Evolutionary conservation across 1,139 yeast genomes (phyloP).

Genomic region (Meyerozyma smithsonii): DNA sequence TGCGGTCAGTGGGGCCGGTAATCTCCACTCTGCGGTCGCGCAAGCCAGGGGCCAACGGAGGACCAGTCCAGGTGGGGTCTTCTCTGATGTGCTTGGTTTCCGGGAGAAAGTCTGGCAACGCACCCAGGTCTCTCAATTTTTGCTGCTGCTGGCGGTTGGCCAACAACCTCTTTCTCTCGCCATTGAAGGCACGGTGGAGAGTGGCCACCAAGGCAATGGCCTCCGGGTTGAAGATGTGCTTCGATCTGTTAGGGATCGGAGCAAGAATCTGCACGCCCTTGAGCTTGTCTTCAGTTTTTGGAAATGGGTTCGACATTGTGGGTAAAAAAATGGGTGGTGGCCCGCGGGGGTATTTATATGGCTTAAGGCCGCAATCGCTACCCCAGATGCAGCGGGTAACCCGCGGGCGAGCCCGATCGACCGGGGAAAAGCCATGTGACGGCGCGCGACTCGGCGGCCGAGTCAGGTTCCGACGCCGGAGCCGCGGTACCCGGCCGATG

Average conservation of each 20-base stretch:
- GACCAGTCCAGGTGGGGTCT: conserved; percentile 76
- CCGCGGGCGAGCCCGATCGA: conserved; percentile 2
- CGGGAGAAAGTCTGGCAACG: conserved; percentile 67
- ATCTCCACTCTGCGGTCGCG: conserved; percentile 78
- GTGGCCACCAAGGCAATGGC: conserved; percentile 72
- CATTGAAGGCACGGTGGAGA: conserved; percentile 67
- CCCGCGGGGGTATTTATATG: not conserved
- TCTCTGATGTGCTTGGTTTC: conserved; percentile 68
- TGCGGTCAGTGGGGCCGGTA: conserved; percentile 88
- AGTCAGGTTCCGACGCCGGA: conserved; percentile 1
- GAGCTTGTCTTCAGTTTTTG: conserved; percentile 45
- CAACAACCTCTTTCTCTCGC: conserved; percentile 55
- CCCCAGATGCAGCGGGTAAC: conserved; percentile 3
- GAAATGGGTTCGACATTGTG: conserved; percentile 48
- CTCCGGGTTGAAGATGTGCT: conserved; percentile 61
- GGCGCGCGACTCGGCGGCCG: conserved; percentile 3
- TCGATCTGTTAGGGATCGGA: conserved; percentile 53
- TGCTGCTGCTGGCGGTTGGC: conserved; percentile 58
- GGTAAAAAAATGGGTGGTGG: not conserved
- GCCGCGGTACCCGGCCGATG: not conserved
- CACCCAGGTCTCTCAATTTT: conserved; percentile 59
- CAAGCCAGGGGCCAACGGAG: conserved; percentile 70
- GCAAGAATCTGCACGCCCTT: conserved; percentile 67
- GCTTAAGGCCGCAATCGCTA: conserved; percentile 1
- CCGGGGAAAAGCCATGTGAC: conserved; percentile 1